A percentile compares a stretch with the other conserved stretches of the same genome.
phyloP scores from a whole-genome alignment of 2,329 filamentous ascomycete genomes.

The Parascedosporium putredinis region DNA sequence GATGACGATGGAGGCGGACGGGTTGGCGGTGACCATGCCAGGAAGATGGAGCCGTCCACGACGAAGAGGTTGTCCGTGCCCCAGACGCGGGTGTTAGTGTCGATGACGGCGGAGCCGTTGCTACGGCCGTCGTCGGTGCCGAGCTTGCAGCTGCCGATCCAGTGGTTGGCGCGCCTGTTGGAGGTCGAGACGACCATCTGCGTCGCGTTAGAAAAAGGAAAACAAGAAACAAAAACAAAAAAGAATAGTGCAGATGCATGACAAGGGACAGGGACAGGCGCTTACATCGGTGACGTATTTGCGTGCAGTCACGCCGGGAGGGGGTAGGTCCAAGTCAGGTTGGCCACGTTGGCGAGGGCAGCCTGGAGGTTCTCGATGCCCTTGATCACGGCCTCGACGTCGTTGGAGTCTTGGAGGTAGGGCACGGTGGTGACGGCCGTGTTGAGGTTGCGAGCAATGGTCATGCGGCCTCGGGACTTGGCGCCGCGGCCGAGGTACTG shows the following conservation, averaged over 20 bases:
- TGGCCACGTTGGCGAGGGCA: slow-evolving; percentile 41
- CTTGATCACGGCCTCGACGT: slow-evolving; percentile 49
- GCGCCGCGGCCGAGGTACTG: slow-evolving; percentile 55
- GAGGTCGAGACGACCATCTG: slow-evolving; percentile 16
- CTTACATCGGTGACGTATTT: slow-evolving; percentile 43
- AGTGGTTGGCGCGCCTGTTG: slow-evolving; percentile 37
- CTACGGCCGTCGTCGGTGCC: slow-evolving; percentile 44
- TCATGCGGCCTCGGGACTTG: slow-evolving; percentile 48
- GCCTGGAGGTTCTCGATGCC: slow-evolving; percentile 51
- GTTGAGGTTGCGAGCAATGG: slow-evolving; percentile 45
- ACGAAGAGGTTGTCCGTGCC: slow-evolving; percentile 59
- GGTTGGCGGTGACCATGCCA: slow-evolving; percentile 58
- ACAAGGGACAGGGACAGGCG: slow-evolving; percentile 7
- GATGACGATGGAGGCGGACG: slow-evolving; percentile 52
- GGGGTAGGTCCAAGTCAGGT: slow-evolving; percentile 41
- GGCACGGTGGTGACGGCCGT: slow-evolving; percentile 50
- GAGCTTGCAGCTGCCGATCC: slow-evolving; percentile 48
- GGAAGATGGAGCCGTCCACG: slow-evolving; percentile 58
- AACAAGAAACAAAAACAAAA: too few species aligned
- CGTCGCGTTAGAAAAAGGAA: not conserved
- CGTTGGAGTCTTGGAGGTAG: slow-evolving; percentile 45
- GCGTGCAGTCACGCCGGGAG: slow-evolving; percentile 38
- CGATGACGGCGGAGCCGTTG: slow-evolving; percentile 49
- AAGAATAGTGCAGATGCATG: not conserved
- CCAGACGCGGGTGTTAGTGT: slow-evolving; percentile 51